phyloP scores from a whole-genome alignment of 495 filamentous ascomycete species.

The Schizothecium vesticola region DNA sequence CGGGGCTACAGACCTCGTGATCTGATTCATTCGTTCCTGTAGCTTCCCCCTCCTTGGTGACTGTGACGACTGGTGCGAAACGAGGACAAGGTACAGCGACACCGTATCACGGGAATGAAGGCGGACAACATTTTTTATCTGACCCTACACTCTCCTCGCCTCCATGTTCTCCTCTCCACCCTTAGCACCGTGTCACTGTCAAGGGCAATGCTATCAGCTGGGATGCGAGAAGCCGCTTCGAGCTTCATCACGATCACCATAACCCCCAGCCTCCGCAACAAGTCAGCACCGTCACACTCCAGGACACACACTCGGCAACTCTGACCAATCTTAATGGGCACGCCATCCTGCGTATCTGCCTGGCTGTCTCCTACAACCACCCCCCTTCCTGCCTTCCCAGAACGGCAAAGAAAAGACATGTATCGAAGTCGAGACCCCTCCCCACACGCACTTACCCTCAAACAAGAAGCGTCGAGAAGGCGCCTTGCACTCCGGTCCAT shows the following conservation, averaged over 20 bases:
- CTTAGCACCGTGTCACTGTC: not conserved
- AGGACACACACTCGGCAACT: not conserved
- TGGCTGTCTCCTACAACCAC: not conserved
- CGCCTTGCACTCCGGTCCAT: not conserved
- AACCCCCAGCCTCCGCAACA: not conserved
- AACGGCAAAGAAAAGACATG: not conserved
- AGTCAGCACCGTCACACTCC: not conserved
- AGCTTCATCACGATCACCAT: not conserved
- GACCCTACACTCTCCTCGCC: not conserved
- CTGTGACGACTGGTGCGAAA: no score
- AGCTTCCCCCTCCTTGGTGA: not conserved
- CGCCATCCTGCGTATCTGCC: not conserved
- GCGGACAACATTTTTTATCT: not conserved
- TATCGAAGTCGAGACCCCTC: not conserved
- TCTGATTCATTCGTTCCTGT: not conserved
- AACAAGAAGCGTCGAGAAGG: not conserved
- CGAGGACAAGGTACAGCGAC: no score
- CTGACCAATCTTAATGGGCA: not conserved
- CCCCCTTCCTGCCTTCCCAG: not conserved
- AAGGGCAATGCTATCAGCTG: not conserved
- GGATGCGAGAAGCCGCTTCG: not conserved
- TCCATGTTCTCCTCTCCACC: not conserved
- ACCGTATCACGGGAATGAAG: not conserved
- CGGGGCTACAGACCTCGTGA: not conserved
- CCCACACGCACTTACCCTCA: not conserved